Percentiles rank a stretch among this genome's conserved stretches.
Evolutionary conservation across 2,329 filamentous ascomycete species (phyloP).

Genomic region (Arthrobotrys iridis): DNA sequence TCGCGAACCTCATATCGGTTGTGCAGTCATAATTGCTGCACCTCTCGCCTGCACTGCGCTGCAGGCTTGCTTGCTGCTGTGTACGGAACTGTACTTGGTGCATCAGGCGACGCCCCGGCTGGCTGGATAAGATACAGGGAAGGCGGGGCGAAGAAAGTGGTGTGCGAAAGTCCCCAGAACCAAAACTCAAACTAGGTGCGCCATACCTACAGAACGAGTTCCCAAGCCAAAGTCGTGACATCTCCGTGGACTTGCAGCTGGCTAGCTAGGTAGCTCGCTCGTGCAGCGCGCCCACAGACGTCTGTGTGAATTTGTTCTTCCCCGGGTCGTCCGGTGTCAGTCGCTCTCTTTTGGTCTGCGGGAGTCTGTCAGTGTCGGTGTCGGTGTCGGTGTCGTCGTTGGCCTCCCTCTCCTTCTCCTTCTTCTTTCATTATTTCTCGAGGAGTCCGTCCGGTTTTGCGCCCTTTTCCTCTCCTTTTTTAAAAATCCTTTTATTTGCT

Average conservation of each 20-base stretch:
- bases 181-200: conserved; percentile 20
- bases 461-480: background rate
- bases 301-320: background rate
- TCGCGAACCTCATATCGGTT: conserved; percentile 36
- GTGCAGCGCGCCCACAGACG: conserved; percentile 11
- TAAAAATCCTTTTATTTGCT: background rate
- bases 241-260: too few relatives aligned
- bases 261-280: too few relatives aligned
- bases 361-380: background rate
- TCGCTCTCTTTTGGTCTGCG: background rate
- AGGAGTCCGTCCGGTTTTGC: conserved; percentile 3
- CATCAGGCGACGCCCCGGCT: conserved; percentile 39
- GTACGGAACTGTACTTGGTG: conserved; percentile 28
- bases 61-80: conserved; percentile 49
- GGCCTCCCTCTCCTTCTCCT: background rate
- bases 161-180: conserved; percentile 46
- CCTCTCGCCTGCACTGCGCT: conserved; percentile 42
- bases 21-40: conserved; percentile 31
- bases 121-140: conserved; percentile 46
- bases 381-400: background rate
- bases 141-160: conserved; percentile 30
- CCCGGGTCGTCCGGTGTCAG: background rate
- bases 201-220: conserved; percentile 13
- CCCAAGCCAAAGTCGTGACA: conserved; percentile 11
- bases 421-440: background rate